Evolutionary conservation across 805 yeast genomes (phyloP), one percentile per base, ranked within the genome.

Genomic region (Ogataea degrootiae): DNA sequence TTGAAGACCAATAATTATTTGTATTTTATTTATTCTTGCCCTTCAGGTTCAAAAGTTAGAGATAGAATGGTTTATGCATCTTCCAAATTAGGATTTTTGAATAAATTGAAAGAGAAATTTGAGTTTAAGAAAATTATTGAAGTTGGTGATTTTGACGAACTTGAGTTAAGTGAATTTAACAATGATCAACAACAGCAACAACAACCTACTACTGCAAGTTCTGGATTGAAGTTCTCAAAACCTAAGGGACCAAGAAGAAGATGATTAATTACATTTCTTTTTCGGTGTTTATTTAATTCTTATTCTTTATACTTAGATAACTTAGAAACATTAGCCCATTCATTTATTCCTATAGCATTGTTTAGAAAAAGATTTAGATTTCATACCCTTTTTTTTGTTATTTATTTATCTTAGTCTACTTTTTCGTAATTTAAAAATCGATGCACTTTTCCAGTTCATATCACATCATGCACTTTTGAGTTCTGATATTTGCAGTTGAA

Each of bases 31-130:
- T 88, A 88, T 62, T 76, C 92, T 7, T 91, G 97, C 65, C 98
- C 99, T 4, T 81, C 95, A 0, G 90, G 91, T 1, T 84, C 96
- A 39, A 83, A 82, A 66, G 94, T 94, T 37, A 86, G 84, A 65
- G 94, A 90, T 44, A 77, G 98, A 58, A 92, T 92, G 97, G 65
- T 90, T 43, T 89, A 90, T 60, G 98, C 99, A 1, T 79, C 96
- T 3, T 85, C 84, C 51, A 85, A 82, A 60, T 74, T 73, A 44
- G 85, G 84, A 7, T 74, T 85, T 46, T 65, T 82, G 34, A 73
- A 71, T 41, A 72, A 76, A 48, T 68, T 86, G 60, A 71, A 74
- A 50, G 48, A 60, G 7, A 67, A 67, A 1, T 55, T 74, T 34
- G 60, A 62, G 9, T 63, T 83, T 22, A 72, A 72, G 34, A 77